These are phyloP conservation scores for Boletus tylopilopsis DNA, from an alignment of 768 basidiomycete species.

Conservation along the genomic window DNA sequence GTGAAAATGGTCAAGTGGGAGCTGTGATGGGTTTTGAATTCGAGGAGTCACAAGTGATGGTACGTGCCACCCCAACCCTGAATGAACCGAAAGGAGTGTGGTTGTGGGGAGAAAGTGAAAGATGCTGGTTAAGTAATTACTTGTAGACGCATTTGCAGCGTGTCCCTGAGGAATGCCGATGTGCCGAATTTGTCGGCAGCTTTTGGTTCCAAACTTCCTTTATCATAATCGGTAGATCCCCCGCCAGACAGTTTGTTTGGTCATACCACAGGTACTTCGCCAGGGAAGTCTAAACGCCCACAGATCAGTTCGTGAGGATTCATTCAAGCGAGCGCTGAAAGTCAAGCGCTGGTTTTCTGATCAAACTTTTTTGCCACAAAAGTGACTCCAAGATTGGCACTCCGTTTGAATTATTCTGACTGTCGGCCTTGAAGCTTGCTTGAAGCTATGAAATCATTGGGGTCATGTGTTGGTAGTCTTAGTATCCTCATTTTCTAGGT, in stretches of 20 bases:
- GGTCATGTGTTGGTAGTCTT: too few relatives aligned
- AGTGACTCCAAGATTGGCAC: slow-evolving; percentile 15
- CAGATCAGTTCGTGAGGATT: background rate
- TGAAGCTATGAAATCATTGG: too few relatives aligned
- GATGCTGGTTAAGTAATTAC: background rate
- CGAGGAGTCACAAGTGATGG: background rate
- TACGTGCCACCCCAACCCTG: background rate
- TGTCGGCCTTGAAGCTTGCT: too few relatives aligned
- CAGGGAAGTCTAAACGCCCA: background rate
- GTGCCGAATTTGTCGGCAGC: slow-evolving; percentile 10
- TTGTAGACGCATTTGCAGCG: background rate
- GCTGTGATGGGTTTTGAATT: background rate
- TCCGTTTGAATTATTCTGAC: slow-evolving; percentile 30
- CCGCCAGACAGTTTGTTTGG: too few relatives aligned
- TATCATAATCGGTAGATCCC: too few relatives aligned
- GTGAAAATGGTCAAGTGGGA: background rate
- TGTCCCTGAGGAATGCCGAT: slow-evolving; percentile 8
- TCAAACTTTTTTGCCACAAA: slow-evolving; percentile 2
- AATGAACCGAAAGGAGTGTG: background rate
- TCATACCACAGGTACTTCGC: too few relatives aligned
- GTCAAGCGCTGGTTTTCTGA: background rate
- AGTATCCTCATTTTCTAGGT: too few relatives aligned
- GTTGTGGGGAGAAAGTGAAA: background rate
- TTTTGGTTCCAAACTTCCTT: slow-evolving; percentile 18
- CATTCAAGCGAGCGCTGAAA: slow-evolving; percentile 16